Base-by-base conservation (phyloP, 164 flowering plant species). In the Akebia trifoliata region DNA sequence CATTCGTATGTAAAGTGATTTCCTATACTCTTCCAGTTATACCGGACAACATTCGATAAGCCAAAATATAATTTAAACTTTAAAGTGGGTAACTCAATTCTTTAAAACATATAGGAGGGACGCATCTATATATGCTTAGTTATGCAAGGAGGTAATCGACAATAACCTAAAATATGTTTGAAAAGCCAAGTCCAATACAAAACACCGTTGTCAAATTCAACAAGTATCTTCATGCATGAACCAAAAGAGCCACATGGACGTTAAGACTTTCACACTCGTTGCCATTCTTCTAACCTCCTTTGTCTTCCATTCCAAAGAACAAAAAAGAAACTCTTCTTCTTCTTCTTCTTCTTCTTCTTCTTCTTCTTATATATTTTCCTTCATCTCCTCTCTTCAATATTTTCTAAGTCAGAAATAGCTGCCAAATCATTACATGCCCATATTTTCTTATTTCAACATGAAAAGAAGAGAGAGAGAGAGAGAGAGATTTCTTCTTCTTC, bases 401-500 rank as follows among this genome's bases (percentile, higher is more conserved):
- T 8, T 38, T 37, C 11, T 26, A 7, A 28, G 59, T 55, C 59
- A 55, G 31, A 25, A 39, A 39, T 11, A 47, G 47, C 59, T 26
- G 34, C 35, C 47, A 39, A 39, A 39, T 40, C 35, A 40, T 28
- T 39, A 38, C 42, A 10, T 35, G n/a, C n/a, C 54, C 43, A 25
- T 15, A 15, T 38, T n/a, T 55, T 55, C 34, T 15, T 6, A 28
- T 25, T 10, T 24, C 17, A 25, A 7, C 3, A 10, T 18, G 34
- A 39, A 32, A 20, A 32, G 15, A 35, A 15, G 34, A n/a, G 7
- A 26, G 25, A 5, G 43, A 25, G 36, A 39, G 36, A n/a, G 46
- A 9, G 46, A 38, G 17, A n/a, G n/a, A 1, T 38, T 54, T 8
- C 15, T 3, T 8, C 21, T 24, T 1, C 30, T 30, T 30, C 8